Evolutionary conservation across 2,329 filamentous ascomycete species (phyloP), one percentile per base, ranked within the genome.

Genomic region (Verticillium nubilum): DNA sequence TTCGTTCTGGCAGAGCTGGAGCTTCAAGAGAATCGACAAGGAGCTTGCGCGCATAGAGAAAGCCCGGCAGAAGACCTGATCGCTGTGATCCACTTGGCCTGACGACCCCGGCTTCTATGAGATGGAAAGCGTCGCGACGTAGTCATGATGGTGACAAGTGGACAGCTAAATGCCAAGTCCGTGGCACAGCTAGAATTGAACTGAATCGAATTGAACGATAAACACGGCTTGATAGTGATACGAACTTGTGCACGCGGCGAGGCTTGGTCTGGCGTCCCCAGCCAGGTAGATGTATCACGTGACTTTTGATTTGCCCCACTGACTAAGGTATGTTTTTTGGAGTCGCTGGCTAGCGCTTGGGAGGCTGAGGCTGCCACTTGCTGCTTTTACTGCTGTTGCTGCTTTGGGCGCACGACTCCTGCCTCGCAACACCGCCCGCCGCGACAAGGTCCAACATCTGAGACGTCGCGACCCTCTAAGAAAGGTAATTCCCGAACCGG

Each of bases 1-100:
- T 1, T 64, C 69, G 0, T 67, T 70, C 42, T 76, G 60, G 61
- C 62, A 71, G 62, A 69, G 63, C 53, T 75, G 69, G 68, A 66
- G 65, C 2, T 76, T 80, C 53, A 74, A 72, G 62, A 73, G 66
- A 64, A 76, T 78, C 37, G 75, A 78, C 58, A 65, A 67, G 62
- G 70, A 72, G 60, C 63, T 75, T 1, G 70, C 67, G 54, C 68
- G 64, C 56, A 64, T 76, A 5, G 68, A 76, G 58, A 71, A 64
- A 62, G 59, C 63, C 29, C 64, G 57, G 19, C 53, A 60, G 23
- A 56, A 56, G 54, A 25, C 7, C 25, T 54, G 15, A 26, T 9
- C 29, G n/a, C n/a, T n/a, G n/a, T n/a, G n/a, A n/a, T n/a, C n/a
- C n/a, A n/a, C n/a, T n/a, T n/a, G n/a, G n/a, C n/a, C n/a, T n/a